Evolutionary conservation across 208 protist species (phyloP).

Genomic region (Leishmania aethiopica): DNA sequence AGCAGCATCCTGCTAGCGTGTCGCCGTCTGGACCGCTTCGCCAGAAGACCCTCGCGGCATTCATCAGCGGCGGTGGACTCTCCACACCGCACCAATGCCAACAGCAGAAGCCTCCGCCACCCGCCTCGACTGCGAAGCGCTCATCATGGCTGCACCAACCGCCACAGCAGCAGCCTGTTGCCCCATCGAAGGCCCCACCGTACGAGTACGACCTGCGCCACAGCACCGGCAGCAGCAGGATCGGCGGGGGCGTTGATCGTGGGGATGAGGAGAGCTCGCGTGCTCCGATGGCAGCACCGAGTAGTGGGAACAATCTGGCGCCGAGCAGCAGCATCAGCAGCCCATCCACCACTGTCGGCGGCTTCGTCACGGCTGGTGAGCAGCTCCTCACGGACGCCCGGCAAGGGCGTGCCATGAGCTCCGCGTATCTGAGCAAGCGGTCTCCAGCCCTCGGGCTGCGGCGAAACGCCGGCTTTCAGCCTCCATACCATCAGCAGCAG

Average conservation of each 20-base stretch:
- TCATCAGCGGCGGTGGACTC: background rate
- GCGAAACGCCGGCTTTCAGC: constrained; percentile 48
- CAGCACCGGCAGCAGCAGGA: background rate
- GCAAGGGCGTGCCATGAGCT: constrained; percentile 37
- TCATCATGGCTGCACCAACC: constrained; percentile 10
- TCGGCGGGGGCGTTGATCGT: background rate
- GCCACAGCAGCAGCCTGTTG: background rate
- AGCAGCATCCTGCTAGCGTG: background rate
- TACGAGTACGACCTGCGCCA: constrained; percentile 18
- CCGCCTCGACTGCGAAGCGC: constrained; percentile 1
- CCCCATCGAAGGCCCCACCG: constrained; percentile 19
- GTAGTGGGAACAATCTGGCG: background rate
- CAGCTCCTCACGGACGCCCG: constrained; percentile 57
- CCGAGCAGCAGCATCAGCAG: constrained; percentile 13
- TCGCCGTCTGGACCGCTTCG: constrained; percentile 8
- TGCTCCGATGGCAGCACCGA: background rate
- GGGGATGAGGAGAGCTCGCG: constrained; percentile 3
- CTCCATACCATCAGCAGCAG: constrained; percentile 60
- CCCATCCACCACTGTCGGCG: constrained; percentile 15
- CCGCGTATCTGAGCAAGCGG: constrained; percentile 42
- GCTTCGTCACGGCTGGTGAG: constrained; percentile 71
- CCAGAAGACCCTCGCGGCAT: constrained; percentile 16
- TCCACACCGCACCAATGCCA: background rate
- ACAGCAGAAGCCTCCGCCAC: background rate
- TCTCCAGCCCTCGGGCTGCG: constrained; percentile 68